Evolutionary conservation across 2,329 filamentous ascomycete species (phyloP).

Genomic region (Sordariomycetes sp.): DNA sequence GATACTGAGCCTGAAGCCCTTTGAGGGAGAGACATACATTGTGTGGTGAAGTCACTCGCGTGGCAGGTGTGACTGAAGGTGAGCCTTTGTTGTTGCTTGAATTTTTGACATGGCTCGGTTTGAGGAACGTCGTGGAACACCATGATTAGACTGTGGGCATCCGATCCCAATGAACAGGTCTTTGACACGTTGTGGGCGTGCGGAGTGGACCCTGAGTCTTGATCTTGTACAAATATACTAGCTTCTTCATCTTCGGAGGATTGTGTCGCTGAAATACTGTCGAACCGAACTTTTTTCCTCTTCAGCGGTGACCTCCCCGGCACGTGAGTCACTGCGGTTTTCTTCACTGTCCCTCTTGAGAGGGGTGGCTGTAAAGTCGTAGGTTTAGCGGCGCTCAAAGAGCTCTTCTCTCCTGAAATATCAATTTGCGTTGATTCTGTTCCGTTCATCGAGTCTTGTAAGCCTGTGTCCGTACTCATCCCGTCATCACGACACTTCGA

Average conservation of each 20-base stretch:
- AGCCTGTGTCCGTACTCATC: no score
- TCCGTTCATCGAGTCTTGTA: no score
- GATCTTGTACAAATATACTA: not conserved
- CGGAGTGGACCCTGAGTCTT: not conserved
- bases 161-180: conserved; percentile 1
- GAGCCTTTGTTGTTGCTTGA: conserved; percentile 14
- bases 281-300: conserved; percentile 15
- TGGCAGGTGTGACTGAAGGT: conserved; percentile 24
- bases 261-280: conserved; percentile 9
- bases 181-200: not conserved
- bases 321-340: no score
- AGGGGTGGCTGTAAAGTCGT: no score
- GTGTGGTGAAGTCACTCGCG: conserved; percentile 16
- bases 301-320: no score
- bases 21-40: no score
- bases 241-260: not conserved
- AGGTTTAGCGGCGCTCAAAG: no score
- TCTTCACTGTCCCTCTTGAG: no score
- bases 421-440: no score
- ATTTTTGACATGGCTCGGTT: conserved; percentile 4
- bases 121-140: conserved; percentile 2
- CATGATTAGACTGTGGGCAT: not conserved
- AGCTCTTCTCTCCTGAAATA: no score
- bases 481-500: no score
- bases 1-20: conserved; percentile 12